Base-by-base conservation (phyloP, 2,329 filamentous ascomycete species). In the Xylaria sp. region DNA sequence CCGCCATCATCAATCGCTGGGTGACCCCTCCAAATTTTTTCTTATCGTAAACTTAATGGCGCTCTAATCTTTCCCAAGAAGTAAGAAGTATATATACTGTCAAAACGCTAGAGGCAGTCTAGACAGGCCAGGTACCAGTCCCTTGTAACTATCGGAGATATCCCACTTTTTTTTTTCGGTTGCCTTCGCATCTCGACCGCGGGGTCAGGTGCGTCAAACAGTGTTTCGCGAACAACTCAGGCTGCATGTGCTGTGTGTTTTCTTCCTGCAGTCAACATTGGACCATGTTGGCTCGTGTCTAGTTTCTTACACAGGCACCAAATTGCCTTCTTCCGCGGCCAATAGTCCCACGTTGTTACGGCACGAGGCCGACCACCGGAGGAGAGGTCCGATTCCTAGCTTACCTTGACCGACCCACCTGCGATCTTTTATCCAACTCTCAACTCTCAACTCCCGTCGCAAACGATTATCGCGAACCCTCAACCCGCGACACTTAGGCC, bases 1-100 rank as follows among this genome's bases (percentile, higher is more conserved):
- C 34, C 34, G 34, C 34, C 34, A 37, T 12, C 12, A 41, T 61
- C 28, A 8, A 52, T 28, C 13, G 34, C 20, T 12, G 39, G 34
- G 50, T 34, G 25, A 39, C 65, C 65, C 65, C 65, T 63, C 65
- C 59, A 68, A 68, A 68, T 59, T 46, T 68, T 68, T 68, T 58
- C 63, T 69, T 46, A 69, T 69, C 63, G 34, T 56, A 63, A 37
- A 58, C 44, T 32, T 41, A 25, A 12, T 44, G 18, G 25, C 23
- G 32, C 28, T 20, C 25, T 23, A 10, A 10, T 18, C 44, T n/a
- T 48, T 48, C 18, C 7, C 2, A n/a, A n/a, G n/a, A n/a, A n/a
- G n/a, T 2, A 48, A 46, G 18, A 20, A 18, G 18, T 48, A 20
- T 18, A n/a, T 48, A 20, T 20, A 18, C 25, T n/a, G 8, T 8